phyloP scores from a whole-genome alignment of 305 asterid genomes.

The Andrographis paniculata region DNA sequence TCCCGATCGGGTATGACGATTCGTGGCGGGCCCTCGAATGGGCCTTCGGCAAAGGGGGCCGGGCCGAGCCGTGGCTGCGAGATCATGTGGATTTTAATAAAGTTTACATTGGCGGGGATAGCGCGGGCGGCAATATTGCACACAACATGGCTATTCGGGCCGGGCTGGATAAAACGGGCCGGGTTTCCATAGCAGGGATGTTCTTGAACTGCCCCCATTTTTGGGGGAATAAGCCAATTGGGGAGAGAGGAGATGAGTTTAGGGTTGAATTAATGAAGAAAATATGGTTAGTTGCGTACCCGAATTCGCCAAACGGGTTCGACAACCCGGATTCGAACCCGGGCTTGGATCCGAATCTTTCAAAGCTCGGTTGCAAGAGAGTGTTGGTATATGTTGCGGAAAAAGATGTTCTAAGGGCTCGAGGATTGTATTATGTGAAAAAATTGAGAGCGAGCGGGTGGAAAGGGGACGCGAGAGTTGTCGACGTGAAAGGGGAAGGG shows the following conservation, averaged over 20 bases:
- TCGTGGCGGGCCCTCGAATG: conserved; percentile 53
- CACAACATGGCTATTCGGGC: conserved; percentile 34
- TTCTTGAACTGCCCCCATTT: conserved; percentile 44
- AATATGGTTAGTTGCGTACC: conserved; percentile 37
- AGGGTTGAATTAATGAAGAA: conserved; percentile 7
- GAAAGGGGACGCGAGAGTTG: conserved; percentile 23
- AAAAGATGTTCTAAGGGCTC: conserved; percentile 24
- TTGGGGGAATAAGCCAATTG: conserved; percentile 35
- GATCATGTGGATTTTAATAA: conserved; percentile 32
- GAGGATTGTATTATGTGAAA: conserved; percentile 30
- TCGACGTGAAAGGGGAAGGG: conserved; percentile 28
- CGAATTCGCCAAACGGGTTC: conserved; percentile 34
- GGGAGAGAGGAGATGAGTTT: not conserved
- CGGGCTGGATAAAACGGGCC: conserved; percentile 24
- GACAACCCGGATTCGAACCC: conserved; percentile 51
- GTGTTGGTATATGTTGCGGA: conserved; percentile 40
- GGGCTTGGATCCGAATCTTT: conserved; percentile 27
- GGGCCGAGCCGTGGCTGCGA: conserved; percentile 42
- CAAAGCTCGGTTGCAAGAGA: conserved; percentile 20
- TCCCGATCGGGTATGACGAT: conserved; percentile 49
- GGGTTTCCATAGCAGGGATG: conserved; percentile 22
- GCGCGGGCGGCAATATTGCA: conserved; percentile 55
- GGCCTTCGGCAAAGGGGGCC: conserved; percentile 24
- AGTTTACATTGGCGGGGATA: conserved; percentile 50
- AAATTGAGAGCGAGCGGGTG: conserved; percentile 19